Evolutionary conservation across 257 asterid species (phyloP), one percentile per base, ranked within the genome.

Genomic region (Schizonepeta tenuifolia): DNA sequence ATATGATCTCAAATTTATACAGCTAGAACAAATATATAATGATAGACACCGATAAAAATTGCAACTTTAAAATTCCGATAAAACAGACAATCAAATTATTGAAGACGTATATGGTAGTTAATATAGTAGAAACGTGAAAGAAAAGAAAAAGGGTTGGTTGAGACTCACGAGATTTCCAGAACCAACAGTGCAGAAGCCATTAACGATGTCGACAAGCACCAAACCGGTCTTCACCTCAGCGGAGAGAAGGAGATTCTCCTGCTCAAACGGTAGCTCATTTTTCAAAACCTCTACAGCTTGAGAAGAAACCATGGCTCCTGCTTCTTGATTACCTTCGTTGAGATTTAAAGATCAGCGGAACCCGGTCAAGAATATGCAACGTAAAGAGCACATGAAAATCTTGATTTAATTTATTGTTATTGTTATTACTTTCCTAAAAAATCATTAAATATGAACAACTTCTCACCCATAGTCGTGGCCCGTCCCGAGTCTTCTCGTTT

Each of bases 141-240:
- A 38, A 7, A 54, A 22, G 28, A 7, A 1, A 36, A 58, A 72
- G 6, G 66, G 69, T 24, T 24, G 26, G 31, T 21, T 70, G 84
- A 86, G 87, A 87, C 46, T 46, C 79, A 93, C 97, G 91, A 93
- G 79, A 85, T 85, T 80, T 54, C 98, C 98, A 18, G 96, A 83
- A 57, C 96, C 96, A n/a, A 89, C 92, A 14, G 98, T 90, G 83
- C 98, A 90, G 86, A 93, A 93, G 80, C 98, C 98, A 81, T 93
- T 91, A 57, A 91, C 82, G 77, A 93, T 72, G 75, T 93, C 97
- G 28, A 93, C 94, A 33, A 93, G 94, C 44, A 93, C 89, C 74
- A 93, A 85, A 73, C 97, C 98, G 76, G 87, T 72, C 63, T 78
- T 85, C 5, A 77, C 76, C 2, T 87, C 85, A 57, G 81, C 90